These are phyloP conservation scores for Colletotrichum musicola DNA, from an alignment of 2,329 filamentous ascomycete genomes.

Conservation along the genomic window DNA sequence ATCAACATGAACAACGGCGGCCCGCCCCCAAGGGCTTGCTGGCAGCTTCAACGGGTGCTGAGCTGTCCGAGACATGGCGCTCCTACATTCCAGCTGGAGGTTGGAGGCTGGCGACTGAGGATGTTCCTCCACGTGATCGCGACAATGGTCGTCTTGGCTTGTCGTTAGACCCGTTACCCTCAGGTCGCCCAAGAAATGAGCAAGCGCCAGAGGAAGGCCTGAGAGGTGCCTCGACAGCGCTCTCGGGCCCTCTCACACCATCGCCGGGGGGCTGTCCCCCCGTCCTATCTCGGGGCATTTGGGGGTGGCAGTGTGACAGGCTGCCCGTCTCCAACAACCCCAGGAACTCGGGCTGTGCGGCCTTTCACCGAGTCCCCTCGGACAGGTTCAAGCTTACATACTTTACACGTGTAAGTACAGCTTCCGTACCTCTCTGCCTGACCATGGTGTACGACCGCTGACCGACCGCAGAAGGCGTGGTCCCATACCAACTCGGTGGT, in stretches of 20 bases:
- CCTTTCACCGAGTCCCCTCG: neutral
- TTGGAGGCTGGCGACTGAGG: neutral
- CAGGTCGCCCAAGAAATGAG: slow-evolving; percentile 25
- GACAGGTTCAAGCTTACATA: slow-evolving; percentile 26
- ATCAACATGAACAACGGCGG: slow-evolving; percentile 15
- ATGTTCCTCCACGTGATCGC: neutral
- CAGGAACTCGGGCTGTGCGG: slow-evolving; percentile 2
- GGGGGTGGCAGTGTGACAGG: slow-evolving; percentile 21
- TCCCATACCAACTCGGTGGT: slow-evolving; percentile 8
- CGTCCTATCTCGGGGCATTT: slow-evolving; percentile 17
- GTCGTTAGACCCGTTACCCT: neutral
- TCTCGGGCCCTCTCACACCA: slow-evolving; percentile 43
- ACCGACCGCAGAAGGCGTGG: slow-evolving; percentile 1
- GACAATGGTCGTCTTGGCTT: slow-evolving; percentile 16
- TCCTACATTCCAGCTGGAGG: neutral
- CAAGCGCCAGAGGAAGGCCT: slow-evolving; percentile 6
- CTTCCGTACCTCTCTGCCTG: too few species aligned
- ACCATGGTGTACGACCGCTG: slow-evolving; percentile 12
- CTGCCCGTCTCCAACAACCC: neutral
- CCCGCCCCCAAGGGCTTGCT: neutral
- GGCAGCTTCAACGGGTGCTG: neutral
- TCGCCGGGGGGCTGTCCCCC: slow-evolving; percentile 7
- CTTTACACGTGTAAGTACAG: too few species aligned
- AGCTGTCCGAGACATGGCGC: slow-evolving; percentile 17
- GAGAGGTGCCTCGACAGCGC: slow-evolving; percentile 39